phyloP scores from a whole-genome alignment of 2,329 filamentous ascomycete genomes.

The Pseudogymnoascus sp. region DNA sequence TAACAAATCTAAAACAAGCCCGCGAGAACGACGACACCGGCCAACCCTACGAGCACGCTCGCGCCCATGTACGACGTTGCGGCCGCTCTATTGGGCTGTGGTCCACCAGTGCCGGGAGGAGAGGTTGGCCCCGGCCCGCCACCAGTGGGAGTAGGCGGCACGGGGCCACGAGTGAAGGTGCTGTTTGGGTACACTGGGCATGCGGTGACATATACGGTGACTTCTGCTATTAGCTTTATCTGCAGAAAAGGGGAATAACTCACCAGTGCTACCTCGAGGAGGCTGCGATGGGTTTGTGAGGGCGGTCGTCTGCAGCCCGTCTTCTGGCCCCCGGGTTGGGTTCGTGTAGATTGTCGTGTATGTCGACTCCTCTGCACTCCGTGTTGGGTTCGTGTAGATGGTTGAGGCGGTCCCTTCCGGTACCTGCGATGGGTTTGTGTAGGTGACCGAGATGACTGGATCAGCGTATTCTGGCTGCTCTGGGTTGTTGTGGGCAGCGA shows the following conservation, averaged over 20 bases:
- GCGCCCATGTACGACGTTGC: neutral
- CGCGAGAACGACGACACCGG: neutral
- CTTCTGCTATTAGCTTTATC: neutral
- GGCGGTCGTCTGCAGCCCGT: neutral
- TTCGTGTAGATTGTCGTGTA: neutral
- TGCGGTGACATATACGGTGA: neutral
- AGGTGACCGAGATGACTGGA: neutral
- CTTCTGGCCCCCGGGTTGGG: neutral
- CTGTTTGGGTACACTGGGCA: neutral
- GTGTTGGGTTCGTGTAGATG: neutral
- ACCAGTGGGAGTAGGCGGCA: neutral
- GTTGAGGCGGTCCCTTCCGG: neutral
- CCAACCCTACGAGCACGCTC: neutral
- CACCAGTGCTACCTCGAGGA: neutral
- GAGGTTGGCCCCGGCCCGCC: neutral
- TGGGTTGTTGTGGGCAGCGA: neutral
- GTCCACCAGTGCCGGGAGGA: neutral
- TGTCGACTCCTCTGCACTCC: neutral
- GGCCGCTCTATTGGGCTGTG: neutral
- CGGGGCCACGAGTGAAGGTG: neutral
- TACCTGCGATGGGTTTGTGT: neutral
- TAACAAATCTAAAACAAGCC: neutral
- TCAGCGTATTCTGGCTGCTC: neutral
- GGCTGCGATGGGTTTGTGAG: neutral
- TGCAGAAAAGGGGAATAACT: neutral